A percentile compares a stretch with the other conserved stretches of the same genome.
phyloP scores from a whole-genome alignment of 108 stramenopile species.

The Nitzschia sp. region DNA sequence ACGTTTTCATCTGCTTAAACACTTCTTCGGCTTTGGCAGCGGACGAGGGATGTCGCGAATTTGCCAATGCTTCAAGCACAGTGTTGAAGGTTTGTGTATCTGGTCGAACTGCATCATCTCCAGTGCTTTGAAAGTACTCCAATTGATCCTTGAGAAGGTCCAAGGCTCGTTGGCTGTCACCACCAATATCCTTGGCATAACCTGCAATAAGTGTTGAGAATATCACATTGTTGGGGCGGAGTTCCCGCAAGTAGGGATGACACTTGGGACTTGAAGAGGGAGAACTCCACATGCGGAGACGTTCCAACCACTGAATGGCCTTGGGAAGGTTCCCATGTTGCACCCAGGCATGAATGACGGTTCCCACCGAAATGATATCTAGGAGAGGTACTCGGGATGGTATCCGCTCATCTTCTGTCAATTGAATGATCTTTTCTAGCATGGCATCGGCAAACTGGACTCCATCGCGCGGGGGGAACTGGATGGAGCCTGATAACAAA shows the following conservation, averaged over 20 bases:
- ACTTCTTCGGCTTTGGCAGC: constrained; percentile 23
- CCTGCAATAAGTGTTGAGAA: constrained; percentile 14
- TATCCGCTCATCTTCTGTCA: constrained; percentile 6
- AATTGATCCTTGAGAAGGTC: constrained; percentile 6
- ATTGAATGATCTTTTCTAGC: constrained; percentile 20
- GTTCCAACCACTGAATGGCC: constrained; percentile 27
- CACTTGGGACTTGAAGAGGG: neutral
- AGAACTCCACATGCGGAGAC: constrained; percentile 5
- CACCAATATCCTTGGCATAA: constrained; percentile 1
- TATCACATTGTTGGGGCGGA: constrained; percentile 12
- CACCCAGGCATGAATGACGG: constrained; percentile 35
- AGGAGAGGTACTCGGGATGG: neutral
- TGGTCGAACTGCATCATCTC: constrained; percentile 8
- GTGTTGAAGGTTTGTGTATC: constrained; percentile 39
- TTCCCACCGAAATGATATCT: constrained; percentile 20
- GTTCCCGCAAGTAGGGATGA: neutral
- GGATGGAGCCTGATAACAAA: constrained; percentile 3
- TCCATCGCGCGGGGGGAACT: neutral
- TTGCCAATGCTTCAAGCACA: constrained; percentile 13
- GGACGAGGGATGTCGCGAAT: constrained; percentile 1
- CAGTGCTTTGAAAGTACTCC: constrained; percentile 9
- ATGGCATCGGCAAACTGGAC: constrained; percentile 25
- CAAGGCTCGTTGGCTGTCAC: constrained; percentile 4
- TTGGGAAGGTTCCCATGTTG: constrained; percentile 14
- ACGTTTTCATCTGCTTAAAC: constrained; percentile 13